These are phyloP conservation scores for Penicillium arizonense DNA, from an alignment of 495 filamentous ascomycete species.

Conservation along the genomic window DNA sequence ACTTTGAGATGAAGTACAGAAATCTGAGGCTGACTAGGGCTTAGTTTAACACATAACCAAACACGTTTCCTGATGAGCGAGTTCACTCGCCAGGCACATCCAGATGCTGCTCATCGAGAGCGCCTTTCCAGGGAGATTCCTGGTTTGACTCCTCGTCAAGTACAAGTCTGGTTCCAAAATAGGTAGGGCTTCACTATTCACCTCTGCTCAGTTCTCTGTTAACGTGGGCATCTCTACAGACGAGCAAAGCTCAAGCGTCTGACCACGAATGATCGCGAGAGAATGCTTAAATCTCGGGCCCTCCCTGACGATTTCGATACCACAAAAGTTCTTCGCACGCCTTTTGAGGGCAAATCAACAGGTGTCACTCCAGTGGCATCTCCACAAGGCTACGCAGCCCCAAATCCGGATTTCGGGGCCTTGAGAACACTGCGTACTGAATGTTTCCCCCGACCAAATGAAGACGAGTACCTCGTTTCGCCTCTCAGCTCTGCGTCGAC, in stretches of 20 bases:
- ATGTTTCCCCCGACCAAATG: conserved; percentile 33
- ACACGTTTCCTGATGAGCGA: conserved; percentile 97
- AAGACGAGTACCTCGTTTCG: conserved; percentile 46
- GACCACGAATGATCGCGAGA: conserved; percentile 87
- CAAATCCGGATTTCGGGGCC: conserved; percentile 17
- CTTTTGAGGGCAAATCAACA: conserved; percentile 42
- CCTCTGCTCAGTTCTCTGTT: conserved; percentile 8
- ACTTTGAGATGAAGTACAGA: background rate
- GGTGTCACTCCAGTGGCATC: conserved; percentile 35
- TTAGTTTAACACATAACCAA: conserved; percentile 92
- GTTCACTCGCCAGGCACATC: conserved; percentile 92
- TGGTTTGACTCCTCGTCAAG: conserved; percentile 87
- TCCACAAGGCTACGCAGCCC: conserved; percentile 19
- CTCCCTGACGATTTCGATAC: conserved; percentile 92
- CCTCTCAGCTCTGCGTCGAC: conserved; percentile 44
- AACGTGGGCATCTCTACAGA: conserved; percentile 45
- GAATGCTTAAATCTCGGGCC: conserved; percentile 90
- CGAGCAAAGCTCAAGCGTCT: conserved; percentile 94
- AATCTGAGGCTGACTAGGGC: conserved; percentile 3
- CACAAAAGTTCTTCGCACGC: conserved; percentile 84
- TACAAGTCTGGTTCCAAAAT: conserved; percentile 99
- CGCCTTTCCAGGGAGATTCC: conserved; percentile 89
- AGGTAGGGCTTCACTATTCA: conserved; percentile 56
- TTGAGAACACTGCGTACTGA: conserved; percentile 38
- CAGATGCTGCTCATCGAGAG: conserved; percentile 90